A percentile compares a stretch with the other conserved stretches of the same genome.
These are phyloP conservation scores for Aspergillaceae sp. DNA, from an alignment of 2,329 filamentous ascomycete species.

Conservation along the genomic window DNA sequence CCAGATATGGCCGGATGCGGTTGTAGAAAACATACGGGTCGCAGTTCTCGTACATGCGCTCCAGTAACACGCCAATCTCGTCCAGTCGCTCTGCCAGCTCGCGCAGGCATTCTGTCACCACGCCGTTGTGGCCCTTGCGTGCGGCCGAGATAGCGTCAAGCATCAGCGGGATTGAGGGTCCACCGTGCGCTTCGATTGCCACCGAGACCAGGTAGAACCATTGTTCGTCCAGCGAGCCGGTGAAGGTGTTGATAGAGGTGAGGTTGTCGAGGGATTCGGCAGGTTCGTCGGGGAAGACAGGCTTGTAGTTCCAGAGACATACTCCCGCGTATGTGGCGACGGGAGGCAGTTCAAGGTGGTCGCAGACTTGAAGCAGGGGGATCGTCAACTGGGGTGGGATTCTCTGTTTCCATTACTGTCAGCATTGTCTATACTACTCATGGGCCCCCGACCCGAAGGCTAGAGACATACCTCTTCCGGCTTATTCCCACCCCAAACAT, in stretches of 20 bases:
- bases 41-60: constrained; percentile 91
- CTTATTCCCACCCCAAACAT: constrained; percentile 77
- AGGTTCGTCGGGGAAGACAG: constrained; percentile 72
- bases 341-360: constrained; percentile 73
- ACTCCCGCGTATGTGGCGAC: constrained; percentile 91
- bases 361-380: constrained; percentile 69
- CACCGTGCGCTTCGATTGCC: constrained; percentile 87
- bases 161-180: constrained; percentile 80
- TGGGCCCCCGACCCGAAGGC: too few relatives aligned
- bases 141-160: constrained; percentile 76
- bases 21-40: constrained; percentile 93
- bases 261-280: constrained; percentile 82
- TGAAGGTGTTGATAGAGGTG: constrained; percentile 80
- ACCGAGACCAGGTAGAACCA: constrained; percentile 98
- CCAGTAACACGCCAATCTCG: constrained; percentile 67
- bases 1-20: constrained; percentile 89
- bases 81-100: constrained; percentile 80
- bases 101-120: constrained; percentile 68
- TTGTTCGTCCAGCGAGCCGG: constrained; percentile 88
- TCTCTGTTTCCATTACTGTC: constrained; percentile 28
- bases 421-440: too few relatives aligned
- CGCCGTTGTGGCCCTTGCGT: constrained; percentile 57
- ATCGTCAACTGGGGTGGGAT: constrained; percentile 76
- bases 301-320: constrained; percentile 95
- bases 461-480: constrained; percentile 55